Percentiles rank a stretch among this genome's conserved stretches.
Evolutionary conservation across 2,329 filamentous ascomycete genomes (phyloP).

Genomic region (Neopestalotiopsis clavispora): DNA sequence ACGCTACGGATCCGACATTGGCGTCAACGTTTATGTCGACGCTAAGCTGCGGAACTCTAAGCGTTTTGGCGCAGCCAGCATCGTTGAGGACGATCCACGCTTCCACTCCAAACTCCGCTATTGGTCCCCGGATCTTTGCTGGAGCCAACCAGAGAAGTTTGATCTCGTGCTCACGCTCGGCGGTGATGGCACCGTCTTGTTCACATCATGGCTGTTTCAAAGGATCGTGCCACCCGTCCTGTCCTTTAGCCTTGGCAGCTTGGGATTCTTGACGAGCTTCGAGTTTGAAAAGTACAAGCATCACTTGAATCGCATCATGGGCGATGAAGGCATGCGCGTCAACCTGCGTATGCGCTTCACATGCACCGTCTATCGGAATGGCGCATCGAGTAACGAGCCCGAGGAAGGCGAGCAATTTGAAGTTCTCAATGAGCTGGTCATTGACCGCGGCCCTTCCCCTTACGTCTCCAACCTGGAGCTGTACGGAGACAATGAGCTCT

Average conservation of each 20-base stretch:
- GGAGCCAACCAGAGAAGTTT: conserved; percentile 91
- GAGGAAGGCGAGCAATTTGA: conserved; percentile 96
- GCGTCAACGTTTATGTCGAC: conserved; percentile 98
- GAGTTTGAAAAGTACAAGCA: conserved; percentile 87
- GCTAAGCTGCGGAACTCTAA: conserved; percentile 88
- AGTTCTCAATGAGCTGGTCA: conserved; percentile 97
- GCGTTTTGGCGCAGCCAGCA: conserved; percentile 78
- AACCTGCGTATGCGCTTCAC: conserved; percentile 99
- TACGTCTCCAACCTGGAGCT: conserved; percentile 97
- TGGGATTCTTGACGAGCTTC: conserved; percentile 89
- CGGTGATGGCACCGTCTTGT: conserved; percentile 85
- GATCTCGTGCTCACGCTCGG: conserved; percentile 90
- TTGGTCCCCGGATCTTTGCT: conserved; percentile 96
- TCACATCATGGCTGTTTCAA: conserved; percentile 92
- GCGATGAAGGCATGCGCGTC: conserved; percentile 92
- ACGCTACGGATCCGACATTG: conserved; percentile 86
- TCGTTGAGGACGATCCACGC: conserved; percentile 75
- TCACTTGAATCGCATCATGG: conserved; percentile 89
- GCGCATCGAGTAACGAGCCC: conserved; percentile 62
- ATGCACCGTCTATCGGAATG: conserved; percentile 89
- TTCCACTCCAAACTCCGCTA: conserved; percentile 88
- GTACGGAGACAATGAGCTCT: conserved; percentile 91
- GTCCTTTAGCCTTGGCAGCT: conserved; percentile 81
- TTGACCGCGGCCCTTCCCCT: conserved; percentile 93
- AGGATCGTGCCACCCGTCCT: conserved; percentile 84